Evolutionary conservation across 2,329 filamentous ascomycete species (phyloP).

Genomic region (Nannizzia gypsea): DNA sequence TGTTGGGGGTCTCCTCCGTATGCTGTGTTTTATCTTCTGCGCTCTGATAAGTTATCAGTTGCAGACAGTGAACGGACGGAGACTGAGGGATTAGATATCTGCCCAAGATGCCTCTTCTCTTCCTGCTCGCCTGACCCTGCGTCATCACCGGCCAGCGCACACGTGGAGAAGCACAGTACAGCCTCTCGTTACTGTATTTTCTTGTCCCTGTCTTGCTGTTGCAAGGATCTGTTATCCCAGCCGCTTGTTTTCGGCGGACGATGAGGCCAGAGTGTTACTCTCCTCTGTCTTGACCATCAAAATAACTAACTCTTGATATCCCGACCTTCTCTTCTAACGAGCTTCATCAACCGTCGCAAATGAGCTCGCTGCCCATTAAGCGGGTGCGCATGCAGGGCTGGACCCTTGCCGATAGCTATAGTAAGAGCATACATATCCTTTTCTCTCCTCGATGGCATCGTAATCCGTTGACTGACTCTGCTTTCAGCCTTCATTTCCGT

Average conservation of each 20-base stretch:
- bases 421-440: constrained; percentile 21
- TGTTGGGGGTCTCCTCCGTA: background rate
- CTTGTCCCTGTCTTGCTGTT: background rate
- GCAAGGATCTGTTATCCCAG: background rate
- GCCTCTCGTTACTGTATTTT: background rate
- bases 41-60: background rate
- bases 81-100: background rate
- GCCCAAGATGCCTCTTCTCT: background rate
- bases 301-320: background rate
- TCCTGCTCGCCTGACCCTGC: background rate
- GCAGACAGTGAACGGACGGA: background rate
- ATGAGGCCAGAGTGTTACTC: background rate
- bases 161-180: background rate
- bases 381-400: constrained; percentile 30
- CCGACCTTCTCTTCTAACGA: background rate
- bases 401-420: constrained; percentile 28
- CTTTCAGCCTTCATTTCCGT: constrained; percentile 26
- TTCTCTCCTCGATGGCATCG: background rate
- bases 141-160: background rate
- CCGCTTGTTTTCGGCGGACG: background rate
- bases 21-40: background rate
- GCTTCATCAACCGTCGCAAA: constrained; percentile 10
- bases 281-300: background rate
- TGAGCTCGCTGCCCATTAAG: constrained; percentile 30
- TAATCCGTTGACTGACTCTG: constrained; percentile 3